Percentiles rank a stretch among this genome's conserved stretches.
Evolutionary conservation across 1,284 basidiomycete species (phyloP).

Genomic region (Farysia itapuensis): DNA sequence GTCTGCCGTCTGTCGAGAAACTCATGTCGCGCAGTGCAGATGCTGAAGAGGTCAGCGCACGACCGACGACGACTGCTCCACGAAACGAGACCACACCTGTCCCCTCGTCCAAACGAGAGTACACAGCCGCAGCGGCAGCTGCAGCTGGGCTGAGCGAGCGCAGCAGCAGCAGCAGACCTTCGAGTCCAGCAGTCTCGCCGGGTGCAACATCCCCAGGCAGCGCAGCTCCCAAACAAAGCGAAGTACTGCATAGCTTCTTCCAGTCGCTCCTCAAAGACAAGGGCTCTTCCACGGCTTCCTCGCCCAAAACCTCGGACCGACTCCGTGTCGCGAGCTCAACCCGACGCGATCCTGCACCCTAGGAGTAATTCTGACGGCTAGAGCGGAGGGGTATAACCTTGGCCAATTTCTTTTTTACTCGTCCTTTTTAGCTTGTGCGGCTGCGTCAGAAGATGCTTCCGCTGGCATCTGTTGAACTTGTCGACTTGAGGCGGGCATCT

Average conservation of each 20-base stretch:
- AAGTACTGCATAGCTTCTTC: slow-evolving; percentile 56
- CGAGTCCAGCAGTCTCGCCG: slow-evolving; percentile 15
- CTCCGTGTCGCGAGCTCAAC: no score
- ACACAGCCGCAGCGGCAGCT: slow-evolving; percentile 13
- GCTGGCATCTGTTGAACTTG: slow-evolving; percentile 43
- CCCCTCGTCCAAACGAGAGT: slow-evolving; percentile 6
- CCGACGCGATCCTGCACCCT: no score
- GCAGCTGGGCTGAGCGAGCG: slow-evolving; percentile 12
- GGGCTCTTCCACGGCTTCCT: slow-evolving; percentile 4
- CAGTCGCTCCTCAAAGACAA: slow-evolving; percentile 42
- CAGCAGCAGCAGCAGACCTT: slow-evolving; percentile 8
- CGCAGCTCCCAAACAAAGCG: slow-evolving; percentile 46
- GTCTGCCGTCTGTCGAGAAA: slow-evolving; percentile 37
- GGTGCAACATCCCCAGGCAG: slow-evolving; percentile 12
- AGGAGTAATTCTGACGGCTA: no score
- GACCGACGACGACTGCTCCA: neutral
- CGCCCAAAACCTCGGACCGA: slow-evolving; percentile 8
- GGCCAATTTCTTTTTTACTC: no score
- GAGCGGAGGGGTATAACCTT: no score
- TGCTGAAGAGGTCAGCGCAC: neutral
- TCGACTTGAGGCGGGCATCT: slow-evolving; percentile 30
- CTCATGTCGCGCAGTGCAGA: slow-evolving; percentile 10
- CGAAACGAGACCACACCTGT: neutral
- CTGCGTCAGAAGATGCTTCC: no score
- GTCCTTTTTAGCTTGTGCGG: slow-evolving; percentile 20